Evolutionary conservation across 2,329 filamentous ascomycete species (phyloP).

Genomic region (Pyrenophora teres): DNA sequence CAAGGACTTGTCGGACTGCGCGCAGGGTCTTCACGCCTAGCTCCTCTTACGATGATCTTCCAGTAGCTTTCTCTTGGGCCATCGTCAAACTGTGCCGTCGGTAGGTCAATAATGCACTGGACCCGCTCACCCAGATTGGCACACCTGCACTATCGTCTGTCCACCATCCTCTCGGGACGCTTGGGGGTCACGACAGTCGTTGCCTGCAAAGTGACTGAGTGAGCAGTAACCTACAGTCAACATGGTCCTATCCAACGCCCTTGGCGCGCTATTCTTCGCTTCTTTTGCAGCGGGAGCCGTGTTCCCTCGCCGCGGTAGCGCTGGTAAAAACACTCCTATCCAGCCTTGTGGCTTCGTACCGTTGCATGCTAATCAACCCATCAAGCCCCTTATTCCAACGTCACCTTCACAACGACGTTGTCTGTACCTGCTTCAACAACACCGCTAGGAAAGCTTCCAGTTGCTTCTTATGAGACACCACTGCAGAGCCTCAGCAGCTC

Average conservation of each 20-base stretch:
- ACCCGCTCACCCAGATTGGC: conserved; percentile 32
- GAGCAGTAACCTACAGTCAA: conserved; percentile 22
- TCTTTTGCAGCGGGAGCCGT: conserved; percentile 22
- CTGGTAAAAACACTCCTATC: conserved; percentile 28
- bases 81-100: conserved; percentile 17
- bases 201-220: conserved; percentile 29
- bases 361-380: conserved; percentile 34
- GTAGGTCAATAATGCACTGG: conserved; percentile 20
- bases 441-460: not conserved
- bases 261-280: conserved; percentile 23
- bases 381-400: conserved; percentile 38
- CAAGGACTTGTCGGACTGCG: conserved; percentile 17
- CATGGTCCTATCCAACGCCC: conserved; percentile 21
- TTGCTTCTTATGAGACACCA: not conserved
- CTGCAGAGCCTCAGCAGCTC: conserved; percentile 3
- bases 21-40: conserved; percentile 11
- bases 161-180: conserved; percentile 20
- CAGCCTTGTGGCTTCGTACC: conserved; percentile 28
- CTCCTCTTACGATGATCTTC: conserved; percentile 17
- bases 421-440: conserved; percentile 12
- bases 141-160: conserved; percentile 19
- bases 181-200: conserved; percentile 22
- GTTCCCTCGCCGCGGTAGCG: conserved; percentile 29
- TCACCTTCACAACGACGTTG: conserved; percentile 22
- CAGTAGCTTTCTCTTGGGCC: conserved; percentile 15